phyloP scores from a whole-genome alignment of 2,329 filamentous ascomycete genomes.

The Pseudocercospora musae region DNA sequence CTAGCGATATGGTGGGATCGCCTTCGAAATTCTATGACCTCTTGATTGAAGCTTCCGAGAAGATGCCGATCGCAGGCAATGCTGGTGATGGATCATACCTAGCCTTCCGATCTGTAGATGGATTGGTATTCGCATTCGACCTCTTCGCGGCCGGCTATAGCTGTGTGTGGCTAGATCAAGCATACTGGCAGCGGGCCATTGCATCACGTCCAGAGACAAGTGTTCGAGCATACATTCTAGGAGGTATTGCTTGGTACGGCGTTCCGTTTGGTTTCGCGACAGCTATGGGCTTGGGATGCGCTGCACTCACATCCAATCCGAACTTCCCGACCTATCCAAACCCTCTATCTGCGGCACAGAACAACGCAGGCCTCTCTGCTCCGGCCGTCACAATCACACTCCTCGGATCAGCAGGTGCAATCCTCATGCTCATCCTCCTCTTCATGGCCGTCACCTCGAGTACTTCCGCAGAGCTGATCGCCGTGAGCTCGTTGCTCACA shows the following conservation, averaged over 20 bases:
- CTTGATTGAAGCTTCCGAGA: conserved; percentile 36
- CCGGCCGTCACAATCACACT: conserved; percentile 33
- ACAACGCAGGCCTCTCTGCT: conserved; percentile 32
- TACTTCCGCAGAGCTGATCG: conserved; percentile 38
- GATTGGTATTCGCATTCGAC: conserved; percentile 43
- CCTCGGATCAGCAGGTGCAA: conserved; percentile 32
- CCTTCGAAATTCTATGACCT: conserved; percentile 42
- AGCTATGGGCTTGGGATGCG: conserved; percentile 46
- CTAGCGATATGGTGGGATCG: conserved; percentile 40
- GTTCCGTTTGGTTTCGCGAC: conserved; percentile 50
- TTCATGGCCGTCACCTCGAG: conserved; percentile 36
- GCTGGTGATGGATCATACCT: conserved; percentile 40
- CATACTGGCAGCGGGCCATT: conserved; percentile 49
- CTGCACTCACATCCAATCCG: conserved; percentile 44
- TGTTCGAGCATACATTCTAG: conserved; percentile 41
- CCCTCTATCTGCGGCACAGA: conserved; percentile 27
- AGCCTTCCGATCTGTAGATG: conserved; percentile 41
- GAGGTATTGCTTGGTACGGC: conserved; percentile 49
- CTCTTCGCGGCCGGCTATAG: conserved; percentile 28
- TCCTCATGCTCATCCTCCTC: conserved; percentile 32
- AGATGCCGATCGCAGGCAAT: conserved; percentile 40
- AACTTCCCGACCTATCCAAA: conserved; percentile 44
- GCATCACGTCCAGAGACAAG: conserved; percentile 38
- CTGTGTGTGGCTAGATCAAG: conserved; percentile 37
- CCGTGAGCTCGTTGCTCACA: conserved; percentile 37